A percentile compares a stretch with the other conserved stretches of the same genome.
phyloP scores from a whole-genome alignment of 2,329 filamentous ascomycete species.

The Fusarium xylarioides region DNA sequence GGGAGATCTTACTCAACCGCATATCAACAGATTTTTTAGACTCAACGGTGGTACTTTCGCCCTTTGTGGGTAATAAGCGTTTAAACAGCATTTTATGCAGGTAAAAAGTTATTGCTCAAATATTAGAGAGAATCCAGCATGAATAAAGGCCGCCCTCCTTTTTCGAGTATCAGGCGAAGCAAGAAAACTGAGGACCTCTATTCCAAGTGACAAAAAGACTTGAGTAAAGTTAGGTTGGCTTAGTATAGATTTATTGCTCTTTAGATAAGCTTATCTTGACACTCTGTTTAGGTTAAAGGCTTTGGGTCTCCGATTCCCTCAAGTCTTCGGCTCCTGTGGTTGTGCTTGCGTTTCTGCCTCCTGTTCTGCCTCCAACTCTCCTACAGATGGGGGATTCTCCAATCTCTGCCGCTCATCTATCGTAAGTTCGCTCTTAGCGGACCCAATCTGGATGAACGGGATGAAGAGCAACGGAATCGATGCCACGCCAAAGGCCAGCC shows the following conservation, averaged over 20 bases:
- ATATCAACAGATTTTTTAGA: background rate
- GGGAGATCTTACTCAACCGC: background rate
- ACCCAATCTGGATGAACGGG: slow-evolving; percentile 38
- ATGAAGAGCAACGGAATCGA: slow-evolving; percentile 32
- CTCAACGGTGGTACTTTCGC: background rate
- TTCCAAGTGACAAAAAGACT: background rate
- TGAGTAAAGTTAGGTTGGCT: background rate
- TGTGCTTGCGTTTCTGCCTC: slow-evolving; percentile 7
- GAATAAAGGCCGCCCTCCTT: background rate
- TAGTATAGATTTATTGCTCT: background rate
- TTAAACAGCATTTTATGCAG: background rate
- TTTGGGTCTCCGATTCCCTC: background rate
- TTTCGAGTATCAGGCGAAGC: background rate
- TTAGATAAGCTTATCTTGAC: background rate
- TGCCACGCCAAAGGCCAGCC: slow-evolving; percentile 39
- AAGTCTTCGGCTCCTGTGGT: slow-evolving; percentile 12
- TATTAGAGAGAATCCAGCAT: background rate
- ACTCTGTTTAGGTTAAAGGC: background rate
- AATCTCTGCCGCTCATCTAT: slow-evolving; percentile 39
- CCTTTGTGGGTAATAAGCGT: background rate
- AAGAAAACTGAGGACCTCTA: background rate
- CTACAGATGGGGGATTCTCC: slow-evolving; percentile 18
- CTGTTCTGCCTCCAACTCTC: slow-evolving; percentile 10
- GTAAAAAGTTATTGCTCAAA: background rate
- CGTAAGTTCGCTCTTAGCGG: slow-evolving; percentile 42